Base-by-base conservation (phyloP, 2,329 filamentous ascomycete genomes). In the Diaporthe helianthi region DNA sequence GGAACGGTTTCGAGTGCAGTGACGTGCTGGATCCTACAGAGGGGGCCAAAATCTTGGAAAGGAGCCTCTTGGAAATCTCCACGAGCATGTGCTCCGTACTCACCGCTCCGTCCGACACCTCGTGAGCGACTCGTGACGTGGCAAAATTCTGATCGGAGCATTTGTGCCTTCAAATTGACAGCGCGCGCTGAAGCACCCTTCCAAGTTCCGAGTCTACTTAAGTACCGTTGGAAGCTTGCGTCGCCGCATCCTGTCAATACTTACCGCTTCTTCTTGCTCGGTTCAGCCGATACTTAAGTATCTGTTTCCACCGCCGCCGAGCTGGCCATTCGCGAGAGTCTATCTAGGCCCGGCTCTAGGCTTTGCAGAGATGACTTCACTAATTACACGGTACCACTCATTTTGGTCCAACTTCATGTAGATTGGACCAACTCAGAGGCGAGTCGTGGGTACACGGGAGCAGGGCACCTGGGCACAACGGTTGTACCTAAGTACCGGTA, bases 71-170 rank as follows among this genome's bases (percentile, higher is more conserved):
- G 19, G 41, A 33, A 13, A 24, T n/a, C n/a, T n/a, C n/a, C n/a
- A n/a, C n/a, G n/a, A n/a, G n/a, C n/a, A n/a, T n/a, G n/a, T n/a
- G n/a, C n/a, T n/a, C n/a, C n/a, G n/a, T 13, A 61, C 58, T 63
- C 44, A 63, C 58, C 58, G 58, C 58, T 26, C 33, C 10, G n/a
- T 63, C 8, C 13, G 36, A 49, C 19, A n/a, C 26, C 33, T 47
- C 33, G 58, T 47, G 58, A 49, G 44, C 44, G 58, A 63, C 58
- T 63, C 58, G 36, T 63, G 58, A 61, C 12, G 41, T 47, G 44
- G 44, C 58, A 63, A 63, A 63, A 22, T 49, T 33, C 19, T 31
- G 29, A 29, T 60, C 58, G 41, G 41, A 49, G 29, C 17, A 36
- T 49, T 24, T 15, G 29, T 22, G 29, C 29, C 29, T 26, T 63